These are phyloP conservation scores for Alternaria atra DNA, from an alignment of 2,329 filamentous ascomycete genomes.

Conservation along the genomic window DNA sequence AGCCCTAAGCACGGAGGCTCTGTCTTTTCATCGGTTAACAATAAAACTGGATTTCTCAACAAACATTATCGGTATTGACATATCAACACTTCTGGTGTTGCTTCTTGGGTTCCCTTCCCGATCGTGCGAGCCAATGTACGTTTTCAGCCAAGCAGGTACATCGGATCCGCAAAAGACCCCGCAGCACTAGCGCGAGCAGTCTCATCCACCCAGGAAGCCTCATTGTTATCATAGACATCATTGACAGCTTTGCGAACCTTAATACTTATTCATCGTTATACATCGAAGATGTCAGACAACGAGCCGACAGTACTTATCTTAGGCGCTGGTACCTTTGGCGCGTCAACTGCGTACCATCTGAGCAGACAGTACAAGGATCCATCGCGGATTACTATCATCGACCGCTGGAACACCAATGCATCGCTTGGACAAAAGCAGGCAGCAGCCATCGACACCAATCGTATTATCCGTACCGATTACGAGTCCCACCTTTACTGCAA, in stretches of 20 bases:
- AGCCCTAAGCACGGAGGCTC: background rate
- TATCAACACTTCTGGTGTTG: background rate
- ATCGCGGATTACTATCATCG: constrained; percentile 46
- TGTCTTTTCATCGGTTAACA: background rate
- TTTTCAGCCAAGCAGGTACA: constrained; percentile 12
- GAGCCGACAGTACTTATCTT: constrained; percentile 61
- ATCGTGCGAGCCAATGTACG: constrained; percentile 12
- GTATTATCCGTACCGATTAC: constrained; percentile 69
- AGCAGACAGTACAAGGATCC: constrained; percentile 60
- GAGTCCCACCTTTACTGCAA: constrained; percentile 66
- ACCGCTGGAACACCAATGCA: constrained; percentile 35
- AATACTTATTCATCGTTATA: background rate
- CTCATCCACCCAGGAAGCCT: constrained; percentile 9
- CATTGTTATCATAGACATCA: constrained; percentile 1
- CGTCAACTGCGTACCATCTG: constrained; percentile 71
- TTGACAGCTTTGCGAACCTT: background rate
- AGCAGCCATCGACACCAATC: constrained; percentile 68
- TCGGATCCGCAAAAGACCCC: constrained; percentile 21
- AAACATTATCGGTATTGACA: background rate
- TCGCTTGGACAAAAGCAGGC: constrained; percentile 59
- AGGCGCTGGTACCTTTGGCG: constrained; percentile 72
- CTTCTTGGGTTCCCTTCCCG: background rate
- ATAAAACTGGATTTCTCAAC: background rate
- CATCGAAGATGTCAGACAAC: constrained; percentile 10
- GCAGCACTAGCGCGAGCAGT: constrained; percentile 15